Percentiles rank a stretch among this genome's conserved stretches.
Evolutionary conservation across 106 monocot genomes (phyloP).

Genomic region (Dioscorea dumetorum): DNA sequence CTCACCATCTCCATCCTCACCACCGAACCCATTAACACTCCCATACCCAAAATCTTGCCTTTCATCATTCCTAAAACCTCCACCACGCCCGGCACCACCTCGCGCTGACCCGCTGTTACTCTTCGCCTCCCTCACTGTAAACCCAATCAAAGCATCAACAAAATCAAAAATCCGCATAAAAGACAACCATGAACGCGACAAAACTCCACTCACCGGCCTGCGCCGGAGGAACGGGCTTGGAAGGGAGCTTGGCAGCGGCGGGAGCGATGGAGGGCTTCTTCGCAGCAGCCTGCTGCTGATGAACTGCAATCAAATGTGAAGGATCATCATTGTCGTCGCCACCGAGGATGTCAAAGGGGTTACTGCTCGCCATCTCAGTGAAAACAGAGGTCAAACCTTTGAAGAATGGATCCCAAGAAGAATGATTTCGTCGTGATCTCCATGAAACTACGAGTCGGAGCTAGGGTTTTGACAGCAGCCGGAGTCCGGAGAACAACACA

Average conservation of each 20-base stretch:
- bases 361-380: constrained; percentile 27
- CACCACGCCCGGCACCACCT: constrained; percentile 35
- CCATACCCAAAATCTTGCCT: constrained; percentile 39
- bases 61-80: constrained; percentile 24
- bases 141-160: neutral
- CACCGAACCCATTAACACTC: constrained; percentile 22
- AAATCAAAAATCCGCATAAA: neutral
- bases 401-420: neutral
- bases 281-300: constrained; percentile 38
- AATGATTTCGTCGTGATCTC: neutral
- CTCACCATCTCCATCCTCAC: constrained; percentile 23
- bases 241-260: constrained; percentile 31
- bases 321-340: constrained; percentile 56
- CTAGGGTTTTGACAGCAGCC: neutral
- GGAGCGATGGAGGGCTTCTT: constrained; percentile 17
- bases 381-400: neutral
- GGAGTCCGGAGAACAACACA: neutral
- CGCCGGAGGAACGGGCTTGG: constrained; percentile 40
- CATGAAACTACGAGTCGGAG: neutral
- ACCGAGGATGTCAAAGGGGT: constrained; percentile 57
- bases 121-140: constrained; percentile 41
- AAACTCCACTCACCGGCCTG: constrained; percentile 32
- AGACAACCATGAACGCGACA: neutral
- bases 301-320: constrained; percentile 37
- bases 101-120: constrained; percentile 14